phyloP scores from a whole-genome alignment of 306 rosid species.

The Mimosa pudica region DNA sequence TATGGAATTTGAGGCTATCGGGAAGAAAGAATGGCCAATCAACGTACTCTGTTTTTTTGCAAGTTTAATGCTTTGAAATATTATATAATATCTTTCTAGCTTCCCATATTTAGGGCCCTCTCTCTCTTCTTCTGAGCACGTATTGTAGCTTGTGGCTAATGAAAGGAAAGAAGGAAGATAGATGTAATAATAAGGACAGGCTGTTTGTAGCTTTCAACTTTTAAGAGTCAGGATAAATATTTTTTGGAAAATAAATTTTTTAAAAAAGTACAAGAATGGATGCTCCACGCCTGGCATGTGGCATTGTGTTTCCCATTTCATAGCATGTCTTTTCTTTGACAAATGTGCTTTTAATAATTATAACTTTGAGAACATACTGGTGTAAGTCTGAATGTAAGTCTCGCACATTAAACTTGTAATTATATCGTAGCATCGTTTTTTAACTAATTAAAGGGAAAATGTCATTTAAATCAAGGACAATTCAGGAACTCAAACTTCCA shows the following conservation, averaged over 20 bases:
- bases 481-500: no score
- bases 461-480: no score
- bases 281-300: constrained; percentile 77
- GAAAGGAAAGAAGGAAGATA: constrained; percentile 4
- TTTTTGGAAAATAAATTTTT: no score
- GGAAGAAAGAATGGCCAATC: constrained; percentile 7
- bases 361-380: not conserved
- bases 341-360: not conserved
- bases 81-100: constrained; percentile 19
- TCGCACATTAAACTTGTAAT: not conserved
- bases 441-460: no score
- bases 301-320: constrained; percentile 83
- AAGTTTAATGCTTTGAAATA: constrained; percentile 20
- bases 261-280: constrained; percentile 65
- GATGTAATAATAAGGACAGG: constrained; percentile 55
- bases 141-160: constrained; percentile 34
- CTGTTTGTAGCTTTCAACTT: constrained; percentile 74
- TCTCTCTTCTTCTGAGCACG: constrained; percentile 17
- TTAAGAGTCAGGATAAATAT: constrained; percentile 30
- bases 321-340: constrained; percentile 57
- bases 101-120: constrained; percentile 37
- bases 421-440: not conserved
- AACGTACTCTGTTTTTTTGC: constrained; percentile 23
- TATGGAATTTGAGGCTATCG: constrained; percentile 29
- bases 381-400: not conserved